phyloP scores from a whole-genome alignment of 75 land plant genomes.

The Pinus taeda region DNA sequence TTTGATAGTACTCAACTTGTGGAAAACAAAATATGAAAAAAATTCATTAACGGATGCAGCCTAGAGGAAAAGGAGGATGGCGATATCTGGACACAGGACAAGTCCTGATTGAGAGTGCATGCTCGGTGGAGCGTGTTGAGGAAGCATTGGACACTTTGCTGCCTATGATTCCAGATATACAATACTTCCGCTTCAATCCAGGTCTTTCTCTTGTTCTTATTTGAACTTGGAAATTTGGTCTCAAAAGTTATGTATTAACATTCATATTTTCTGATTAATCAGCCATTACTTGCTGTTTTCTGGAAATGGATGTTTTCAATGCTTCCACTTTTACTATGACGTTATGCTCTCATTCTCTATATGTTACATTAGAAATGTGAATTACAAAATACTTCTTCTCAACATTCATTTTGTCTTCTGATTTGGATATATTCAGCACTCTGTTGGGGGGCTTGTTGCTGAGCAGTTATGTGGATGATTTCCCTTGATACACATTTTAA shows the following conservation, averaged over 20 bases:
- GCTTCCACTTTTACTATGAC: not conserved
- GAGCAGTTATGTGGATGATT: not conserved
- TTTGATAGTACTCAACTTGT: not conserved
- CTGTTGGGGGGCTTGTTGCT: not conserved
- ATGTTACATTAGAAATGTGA: no score
- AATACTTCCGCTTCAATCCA: constrained; percentile 95
- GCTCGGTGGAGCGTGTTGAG: constrained; percentile 94
- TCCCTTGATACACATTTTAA: not conserved
- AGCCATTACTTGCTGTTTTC: not conserved
- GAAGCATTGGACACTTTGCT: constrained; percentile 86
- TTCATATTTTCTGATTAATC: not conserved
- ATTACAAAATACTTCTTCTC: not conserved
- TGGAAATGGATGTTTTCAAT: not conserved
- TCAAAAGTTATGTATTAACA: not conserved
- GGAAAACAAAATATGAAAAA: not conserved
- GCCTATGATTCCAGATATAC: constrained; percentile 90
- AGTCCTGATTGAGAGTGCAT: constrained; percentile 97
- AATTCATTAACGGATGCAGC: constrained; percentile 26
- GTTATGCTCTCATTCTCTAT: not conserved
- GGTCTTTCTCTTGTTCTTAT: constrained; percentile 30
- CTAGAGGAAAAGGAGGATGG: constrained; percentile 95
- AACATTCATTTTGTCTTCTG: not conserved
- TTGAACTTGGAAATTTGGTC: not conserved
- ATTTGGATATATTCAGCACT: not conserved
- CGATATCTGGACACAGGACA: constrained; percentile 94